These are phyloP conservation scores for Moesziomyces sp. DNA, from an alignment of 1,284 basidiomycete genomes.

Conservation along the genomic window DNA sequence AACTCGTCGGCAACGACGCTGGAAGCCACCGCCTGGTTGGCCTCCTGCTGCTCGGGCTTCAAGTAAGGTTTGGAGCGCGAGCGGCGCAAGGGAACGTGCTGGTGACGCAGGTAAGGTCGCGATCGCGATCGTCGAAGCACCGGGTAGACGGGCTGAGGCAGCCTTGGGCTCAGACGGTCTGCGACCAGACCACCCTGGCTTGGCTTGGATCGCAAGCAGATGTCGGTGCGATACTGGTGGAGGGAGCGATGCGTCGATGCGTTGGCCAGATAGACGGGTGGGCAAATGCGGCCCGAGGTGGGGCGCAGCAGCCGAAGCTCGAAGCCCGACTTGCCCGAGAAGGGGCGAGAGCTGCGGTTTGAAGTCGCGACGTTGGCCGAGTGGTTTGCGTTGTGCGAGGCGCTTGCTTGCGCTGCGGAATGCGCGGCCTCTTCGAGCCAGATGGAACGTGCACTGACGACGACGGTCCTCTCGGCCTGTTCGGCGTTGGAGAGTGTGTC, in stretches of 20 bases:
- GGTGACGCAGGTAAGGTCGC: conserved; percentile 37
- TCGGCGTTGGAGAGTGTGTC: conserved; percentile 4
- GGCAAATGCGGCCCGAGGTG: conserved; percentile 21
- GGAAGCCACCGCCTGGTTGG: conserved; percentile 2
- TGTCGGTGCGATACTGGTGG: conserved; percentile 15
- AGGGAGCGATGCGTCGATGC: conserved; percentile 49
- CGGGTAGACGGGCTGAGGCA: conserved; percentile 16
- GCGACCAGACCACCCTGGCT: background rate
- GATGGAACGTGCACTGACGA: conserved; percentile 50
- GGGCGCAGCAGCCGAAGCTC: conserved; percentile 51
- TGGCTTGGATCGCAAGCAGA: conserved; percentile 1
- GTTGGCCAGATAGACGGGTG: conserved; percentile 45
- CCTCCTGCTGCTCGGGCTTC: conserved; percentile 13
- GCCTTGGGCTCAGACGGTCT: background rate
- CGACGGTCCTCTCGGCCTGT: conserved; percentile 48
- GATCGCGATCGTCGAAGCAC: conserved; percentile 38
- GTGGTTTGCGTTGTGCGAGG: no score
- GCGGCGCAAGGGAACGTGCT: conserved; percentile 25
- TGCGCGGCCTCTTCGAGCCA: conserved; percentile 10
- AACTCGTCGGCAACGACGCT: conserved; percentile 22
- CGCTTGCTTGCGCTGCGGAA: background rate
- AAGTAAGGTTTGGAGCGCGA: conserved; percentile 47
- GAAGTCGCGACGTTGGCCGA: background rate
- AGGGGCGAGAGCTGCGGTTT: conserved; percentile 26
- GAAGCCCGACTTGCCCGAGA: conserved; percentile 51